Percentiles rank a stretch among this genome's conserved stretches.
These are phyloP conservation scores for Mimosa pudica DNA, from an alignment of 306 rosid species.

Conservation along the genomic window DNA sequence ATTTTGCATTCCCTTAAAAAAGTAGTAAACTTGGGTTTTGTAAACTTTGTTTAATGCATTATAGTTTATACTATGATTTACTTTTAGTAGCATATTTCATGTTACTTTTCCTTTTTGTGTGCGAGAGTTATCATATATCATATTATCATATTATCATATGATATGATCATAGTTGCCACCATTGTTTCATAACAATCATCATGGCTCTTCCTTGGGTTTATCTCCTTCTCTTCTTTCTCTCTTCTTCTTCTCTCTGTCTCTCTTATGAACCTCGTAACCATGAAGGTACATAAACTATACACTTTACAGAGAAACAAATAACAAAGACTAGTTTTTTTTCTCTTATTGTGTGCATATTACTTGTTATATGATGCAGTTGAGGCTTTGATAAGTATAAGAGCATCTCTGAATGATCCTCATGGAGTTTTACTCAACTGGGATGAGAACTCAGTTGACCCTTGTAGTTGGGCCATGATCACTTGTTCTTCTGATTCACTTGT, in stretches of 20 bases:
- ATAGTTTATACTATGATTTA: not conserved
- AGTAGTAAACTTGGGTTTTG: not conserved
- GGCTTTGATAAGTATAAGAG: conserved; percentile 69
- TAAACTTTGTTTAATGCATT: not conserved
- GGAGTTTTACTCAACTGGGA: conserved; percentile 87
- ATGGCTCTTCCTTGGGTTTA: conserved; percentile 45
- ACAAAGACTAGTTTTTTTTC: not conserved
- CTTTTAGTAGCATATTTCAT: conserved; percentile 21
- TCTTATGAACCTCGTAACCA: conserved; percentile 88
- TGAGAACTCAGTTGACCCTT: conserved; percentile 89
- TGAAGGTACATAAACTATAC: conserved; percentile 63
- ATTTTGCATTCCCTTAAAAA: no score
- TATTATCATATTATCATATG: not conserved
- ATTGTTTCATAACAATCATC: conserved; percentile 35
- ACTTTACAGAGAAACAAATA: no score
- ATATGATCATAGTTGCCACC: conserved; percentile 12
- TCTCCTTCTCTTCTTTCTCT: conserved; percentile 41
- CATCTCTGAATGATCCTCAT: conserved; percentile 69
- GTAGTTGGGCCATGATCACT: conserved; percentile 95
- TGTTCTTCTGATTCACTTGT: conserved; percentile 78
- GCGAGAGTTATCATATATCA: not conserved
- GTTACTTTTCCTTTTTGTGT: not conserved
- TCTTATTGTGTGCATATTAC: not conserved
- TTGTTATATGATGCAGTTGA: conserved; percentile 54
- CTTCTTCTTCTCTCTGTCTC: conserved; percentile 37